Evolutionary conservation across 805 yeast genomes (phyloP), one percentile per base, ranked within the genome.

Genomic region (Saturnispora gosingensis): DNA sequence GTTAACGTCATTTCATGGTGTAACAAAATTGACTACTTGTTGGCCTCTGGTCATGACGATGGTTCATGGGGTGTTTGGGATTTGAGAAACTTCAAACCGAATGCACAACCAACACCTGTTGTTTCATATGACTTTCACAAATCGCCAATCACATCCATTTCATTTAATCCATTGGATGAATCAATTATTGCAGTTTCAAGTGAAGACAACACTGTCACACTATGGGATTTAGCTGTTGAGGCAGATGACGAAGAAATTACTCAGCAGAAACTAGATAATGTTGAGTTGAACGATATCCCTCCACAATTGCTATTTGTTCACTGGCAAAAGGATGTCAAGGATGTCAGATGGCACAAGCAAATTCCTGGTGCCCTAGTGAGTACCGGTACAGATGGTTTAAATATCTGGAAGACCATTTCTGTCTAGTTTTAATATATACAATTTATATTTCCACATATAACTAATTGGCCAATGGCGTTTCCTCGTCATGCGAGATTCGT

Each of bases 61-160:
- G 99, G 99, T 57, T 71, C 82, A 30, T 93, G 98, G 97, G 89
- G 95, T 43, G 93, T 93, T 44, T 93, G 99, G 99, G 99, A 93
- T 72, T 75, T 93, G 68, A 83, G 99, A 64, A 80, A 83, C 60
- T 81, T 93, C 76, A 76, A 83, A 58, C 78, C 82, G 59, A 67
- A 73, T 43, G 68, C 78, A 6, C 62, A 66, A 43, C 84, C 85
- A 4, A 69, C 82, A 7, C 97, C 98, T 13, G 98, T 93, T 38
- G 99, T 97, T 5, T 83, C 85, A 59, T 93, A 91, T 65, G 88
- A 86, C 61, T 93, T 93, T 86, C 98, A 93, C 73, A 87, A 88
- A 68, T 80, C 91, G 44, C 85, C 99, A 25, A 78, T 93, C 61
- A 93, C 99, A 1, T 84, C 97, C 5, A 88, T 93, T 57, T 83